These are phyloP conservation scores for Elsinoe fawcettii DNA, from an alignment of 2,329 filamentous ascomycete species.

Conservation along the genomic window DNA sequence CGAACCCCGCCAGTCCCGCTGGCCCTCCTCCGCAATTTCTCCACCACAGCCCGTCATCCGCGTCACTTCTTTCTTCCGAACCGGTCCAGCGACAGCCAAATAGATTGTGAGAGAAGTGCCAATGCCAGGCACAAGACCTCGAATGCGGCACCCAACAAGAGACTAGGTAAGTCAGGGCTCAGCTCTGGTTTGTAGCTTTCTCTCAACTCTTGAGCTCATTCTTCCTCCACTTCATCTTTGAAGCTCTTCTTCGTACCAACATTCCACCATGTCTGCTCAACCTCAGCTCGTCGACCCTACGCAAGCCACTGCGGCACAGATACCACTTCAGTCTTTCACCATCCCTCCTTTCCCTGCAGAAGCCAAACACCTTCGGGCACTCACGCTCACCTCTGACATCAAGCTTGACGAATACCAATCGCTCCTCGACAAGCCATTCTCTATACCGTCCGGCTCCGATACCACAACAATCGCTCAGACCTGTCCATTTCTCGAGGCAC, in stretches of 20 bases:
- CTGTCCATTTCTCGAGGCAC: conserved; percentile 32
- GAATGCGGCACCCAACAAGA: background rate
- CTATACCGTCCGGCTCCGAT: conserved; percentile 34
- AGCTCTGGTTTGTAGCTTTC: background rate
- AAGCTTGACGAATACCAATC: conserved; percentile 40
- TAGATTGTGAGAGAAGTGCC: background rate
- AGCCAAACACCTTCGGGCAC: conserved; percentile 36
- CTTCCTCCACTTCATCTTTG: background rate
- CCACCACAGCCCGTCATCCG: conserved; percentile 2
- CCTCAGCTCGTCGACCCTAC: conserved; percentile 21
- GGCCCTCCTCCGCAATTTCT: conserved; percentile 2
- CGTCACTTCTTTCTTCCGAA: background rate
- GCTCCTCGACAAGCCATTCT: conserved; percentile 31
- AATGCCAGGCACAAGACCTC: conserved; percentile 7
- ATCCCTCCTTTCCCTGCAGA: conserved; percentile 39
- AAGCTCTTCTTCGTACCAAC: background rate
- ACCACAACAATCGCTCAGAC: conserved; percentile 43
- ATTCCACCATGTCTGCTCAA: background rate
- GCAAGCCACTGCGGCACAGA: conserved; percentile 38
- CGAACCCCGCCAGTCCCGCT: conserved; percentile 10
- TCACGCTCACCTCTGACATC: conserved; percentile 45
- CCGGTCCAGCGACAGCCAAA: background rate
- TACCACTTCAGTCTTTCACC: conserved; percentile 39
- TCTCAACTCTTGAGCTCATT: background rate
- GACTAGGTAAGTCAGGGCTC: conserved; percentile 1